phyloP scores from a whole-genome alignment of 2,329 filamentous ascomycete species.

The Colletotrichum spaethianum region DNA sequence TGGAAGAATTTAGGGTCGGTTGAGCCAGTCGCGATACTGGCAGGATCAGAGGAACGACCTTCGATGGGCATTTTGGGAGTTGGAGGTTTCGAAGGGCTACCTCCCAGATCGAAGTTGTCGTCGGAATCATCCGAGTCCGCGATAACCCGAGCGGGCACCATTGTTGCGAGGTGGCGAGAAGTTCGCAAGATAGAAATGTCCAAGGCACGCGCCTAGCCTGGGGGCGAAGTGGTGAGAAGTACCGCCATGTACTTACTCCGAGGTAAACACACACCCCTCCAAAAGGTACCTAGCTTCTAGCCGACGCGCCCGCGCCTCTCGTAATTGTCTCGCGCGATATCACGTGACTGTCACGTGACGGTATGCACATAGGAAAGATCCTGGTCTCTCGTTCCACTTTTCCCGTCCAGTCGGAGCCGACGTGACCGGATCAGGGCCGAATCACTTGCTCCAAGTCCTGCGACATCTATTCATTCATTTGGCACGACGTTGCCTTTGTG shows the following conservation, averaged over 20 bases:
- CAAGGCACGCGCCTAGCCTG: conserved; percentile 1
- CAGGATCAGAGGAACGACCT: conserved; percentile 46
- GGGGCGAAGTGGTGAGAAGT: conserved; percentile 18
- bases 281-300: not conserved
- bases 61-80: conserved; percentile 12
- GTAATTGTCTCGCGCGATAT: not conserved
- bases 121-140: conserved; percentile 43
- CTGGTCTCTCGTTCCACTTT: not conserved
- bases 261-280: not conserved
- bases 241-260: not conserved
- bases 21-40: conserved; percentile 53
- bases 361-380: not conserved
- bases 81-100: conserved; percentile 33
- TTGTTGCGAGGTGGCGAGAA: conserved; percentile 30
- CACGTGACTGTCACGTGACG: not conserved
- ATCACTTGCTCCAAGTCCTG: not conserved
- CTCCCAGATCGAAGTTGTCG: conserved; percentile 19
- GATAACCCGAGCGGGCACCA: conserved; percentile 39
- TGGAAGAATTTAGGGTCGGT: conserved; percentile 65
- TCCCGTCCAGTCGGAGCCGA: not conserved
- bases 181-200: conserved; percentile 2
- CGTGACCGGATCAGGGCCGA: not conserved
- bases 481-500: not conserved
- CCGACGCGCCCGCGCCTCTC: not conserved
- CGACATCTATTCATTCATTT: not conserved